These are phyloP conservation scores for Metschnikowia kunwiensis DNA, from an alignment of 805 yeast genomes.

Conservation along the genomic window DNA sequence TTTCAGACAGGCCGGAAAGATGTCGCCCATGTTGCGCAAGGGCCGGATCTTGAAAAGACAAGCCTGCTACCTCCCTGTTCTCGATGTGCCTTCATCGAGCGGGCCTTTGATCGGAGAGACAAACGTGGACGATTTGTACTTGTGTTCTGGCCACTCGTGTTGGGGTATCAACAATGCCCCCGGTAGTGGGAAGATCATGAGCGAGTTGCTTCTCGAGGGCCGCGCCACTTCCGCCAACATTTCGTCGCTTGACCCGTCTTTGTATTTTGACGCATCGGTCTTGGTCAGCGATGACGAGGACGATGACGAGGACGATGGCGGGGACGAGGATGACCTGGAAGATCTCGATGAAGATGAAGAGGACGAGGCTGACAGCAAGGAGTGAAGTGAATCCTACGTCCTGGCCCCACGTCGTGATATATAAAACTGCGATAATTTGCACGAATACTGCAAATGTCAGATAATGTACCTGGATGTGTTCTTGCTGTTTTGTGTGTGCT, in stretches of 20 bases:
- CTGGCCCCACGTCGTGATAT: too few relatives aligned
- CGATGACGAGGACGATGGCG: slow-evolving; percentile 5
- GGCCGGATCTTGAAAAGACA: slow-evolving; percentile 81
- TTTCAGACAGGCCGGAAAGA: slow-evolving; percentile 73
- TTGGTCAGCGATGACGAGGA: slow-evolving; percentile 30
- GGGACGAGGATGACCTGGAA: not conserved
- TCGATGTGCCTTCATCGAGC: slow-evolving; percentile 85
- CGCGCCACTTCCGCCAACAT: slow-evolving; percentile 73
- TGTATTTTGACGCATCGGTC: slow-evolving; percentile 76
- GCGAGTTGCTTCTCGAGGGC: slow-evolving; percentile 85
- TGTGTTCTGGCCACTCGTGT: slow-evolving; percentile 94
- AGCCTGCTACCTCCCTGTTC: slow-evolving; percentile 93
- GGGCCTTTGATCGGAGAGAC: slow-evolving; percentile 97
- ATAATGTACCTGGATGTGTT: too few relatives aligned
- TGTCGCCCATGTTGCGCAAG: slow-evolving; percentile 63
- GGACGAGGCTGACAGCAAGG: not conserved
- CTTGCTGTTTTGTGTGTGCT: too few relatives aligned
- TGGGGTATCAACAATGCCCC: slow-evolving; percentile 99
- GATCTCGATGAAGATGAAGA: not conserved
- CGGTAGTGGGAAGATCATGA: slow-evolving; percentile 90
- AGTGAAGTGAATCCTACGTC: too few relatives aligned
- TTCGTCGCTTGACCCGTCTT: slow-evolving; percentile 77
- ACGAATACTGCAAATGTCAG: too few relatives aligned
- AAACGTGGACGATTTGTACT: slow-evolving; percentile 68
- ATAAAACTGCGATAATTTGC: too few relatives aligned